Conservation (phyloP, 352 stramenopile species). For the Phytophthora ramorum region DNA sequence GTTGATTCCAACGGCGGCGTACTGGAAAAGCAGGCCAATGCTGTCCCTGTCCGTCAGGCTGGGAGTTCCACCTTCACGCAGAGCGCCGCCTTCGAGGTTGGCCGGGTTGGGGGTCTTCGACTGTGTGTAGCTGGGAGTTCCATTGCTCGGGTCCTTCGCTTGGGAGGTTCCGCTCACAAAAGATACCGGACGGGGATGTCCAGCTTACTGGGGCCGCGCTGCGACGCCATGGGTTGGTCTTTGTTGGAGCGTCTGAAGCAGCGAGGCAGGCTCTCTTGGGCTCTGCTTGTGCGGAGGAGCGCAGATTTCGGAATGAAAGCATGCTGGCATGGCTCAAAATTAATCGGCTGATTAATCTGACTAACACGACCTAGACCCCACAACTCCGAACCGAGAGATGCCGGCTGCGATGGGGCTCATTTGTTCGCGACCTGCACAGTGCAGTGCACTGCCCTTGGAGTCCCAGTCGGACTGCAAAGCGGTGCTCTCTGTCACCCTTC, state of each 20-base stretch:
- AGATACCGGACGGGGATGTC: slow-evolving; percentile 35
- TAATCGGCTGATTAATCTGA: slow-evolving; percentile 9
- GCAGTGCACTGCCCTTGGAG: neutral
- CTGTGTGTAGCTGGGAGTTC: slow-evolving; percentile 11
- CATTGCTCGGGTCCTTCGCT: slow-evolving; percentile 22
- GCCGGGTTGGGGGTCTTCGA: slow-evolving; percentile 34
- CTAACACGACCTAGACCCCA: too few species aligned
- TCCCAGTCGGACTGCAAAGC: neutral
- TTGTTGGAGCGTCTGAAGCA: neutral
- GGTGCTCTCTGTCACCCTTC: neutral
- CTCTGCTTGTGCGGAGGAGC: slow-evolving; percentile 4
- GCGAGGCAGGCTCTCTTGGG: neutral
- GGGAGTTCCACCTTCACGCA: slow-evolving; percentile 42
- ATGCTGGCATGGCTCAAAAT: slow-evolving; percentile 3
- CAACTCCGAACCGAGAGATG: neutral
- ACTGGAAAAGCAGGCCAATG: slow-evolving; percentile 50
- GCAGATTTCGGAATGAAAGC: slow-evolving; percentile 34
- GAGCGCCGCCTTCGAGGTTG: slow-evolving; percentile 34
- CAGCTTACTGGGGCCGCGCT: slow-evolving; percentile 24
- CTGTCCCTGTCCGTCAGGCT: slow-evolving; percentile 40
- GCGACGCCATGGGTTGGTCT: slow-evolving; percentile 6
- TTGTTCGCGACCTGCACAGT: slow-evolving; percentile 1
- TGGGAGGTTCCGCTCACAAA: slow-evolving; percentile 44
- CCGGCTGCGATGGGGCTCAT: slow-evolving; percentile 9
- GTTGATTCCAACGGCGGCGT: slow-evolving; percentile 49